Conservation (phyloP, 345 rosid genomes). For the Murraya paniculata region DNA sequence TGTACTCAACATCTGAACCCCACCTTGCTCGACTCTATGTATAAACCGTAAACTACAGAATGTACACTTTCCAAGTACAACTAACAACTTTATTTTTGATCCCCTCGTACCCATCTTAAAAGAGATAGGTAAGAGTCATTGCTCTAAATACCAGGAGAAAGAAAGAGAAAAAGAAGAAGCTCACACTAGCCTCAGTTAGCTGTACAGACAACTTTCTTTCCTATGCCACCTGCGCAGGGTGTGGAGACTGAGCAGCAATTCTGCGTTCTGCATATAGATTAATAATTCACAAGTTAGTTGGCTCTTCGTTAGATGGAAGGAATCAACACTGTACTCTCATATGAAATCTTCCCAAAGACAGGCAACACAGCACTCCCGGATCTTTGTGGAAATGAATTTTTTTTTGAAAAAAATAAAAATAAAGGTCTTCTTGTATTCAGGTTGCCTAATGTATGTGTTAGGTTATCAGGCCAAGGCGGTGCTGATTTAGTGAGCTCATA, state of each 20-base stretch:
- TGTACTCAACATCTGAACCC: constrained; percentile 27
- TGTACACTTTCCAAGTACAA: constrained; percentile 56
- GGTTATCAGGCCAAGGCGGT: not conserved
- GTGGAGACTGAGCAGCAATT: constrained; percentile 50
- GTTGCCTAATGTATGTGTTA: not conserved
- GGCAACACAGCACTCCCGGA: not conserved
- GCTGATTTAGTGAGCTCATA: not conserved
- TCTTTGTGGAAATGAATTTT: no score
- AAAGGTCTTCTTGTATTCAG: not conserved
- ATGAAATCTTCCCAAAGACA: not conserved
- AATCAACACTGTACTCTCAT: not conserved
- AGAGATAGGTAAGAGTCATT: constrained; percentile 27
- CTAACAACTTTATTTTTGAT: constrained; percentile 50
- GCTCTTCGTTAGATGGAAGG: not conserved
- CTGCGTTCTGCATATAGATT: constrained; percentile 58
- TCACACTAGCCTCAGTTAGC: constrained; percentile 57
- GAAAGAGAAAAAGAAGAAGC: constrained; percentile 31
- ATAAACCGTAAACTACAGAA: constrained; percentile 67
- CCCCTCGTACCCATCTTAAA: constrained; percentile 39
- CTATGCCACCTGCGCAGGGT: constrained; percentile 41
- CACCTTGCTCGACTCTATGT: constrained; percentile 44
- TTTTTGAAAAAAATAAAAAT: no score
- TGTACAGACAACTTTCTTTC: constrained; percentile 54
- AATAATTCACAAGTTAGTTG: not conserved
- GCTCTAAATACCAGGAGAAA: constrained; percentile 26